Percentiles rank a stretch among this genome's conserved stretches.
phyloP scores from a whole-genome alignment of 441 rosid species.

The Omphalea diandra region DNA sequence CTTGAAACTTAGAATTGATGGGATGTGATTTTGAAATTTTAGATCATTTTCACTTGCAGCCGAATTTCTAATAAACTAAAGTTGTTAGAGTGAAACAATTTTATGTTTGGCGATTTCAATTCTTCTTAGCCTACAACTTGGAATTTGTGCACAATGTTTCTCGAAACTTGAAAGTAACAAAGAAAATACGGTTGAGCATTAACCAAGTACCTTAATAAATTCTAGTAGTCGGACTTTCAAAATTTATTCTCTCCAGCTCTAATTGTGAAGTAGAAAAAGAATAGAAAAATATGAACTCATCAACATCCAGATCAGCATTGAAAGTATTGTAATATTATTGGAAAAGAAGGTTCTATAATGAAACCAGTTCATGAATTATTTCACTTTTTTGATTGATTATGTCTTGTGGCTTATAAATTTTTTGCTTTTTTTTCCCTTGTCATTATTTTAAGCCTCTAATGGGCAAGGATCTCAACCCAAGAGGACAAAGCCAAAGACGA shows the following conservation, averaged over 20 bases:
- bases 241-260: too few relatives aligned
- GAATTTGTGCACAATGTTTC: neutral
- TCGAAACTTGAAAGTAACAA: neutral
- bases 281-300: neutral
- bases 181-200: neutral
- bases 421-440: constrained; percentile 14
- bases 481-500: constrained; percentile 44
- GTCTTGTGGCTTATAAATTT: neutral
- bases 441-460: constrained; percentile 46
- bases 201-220: neutral
- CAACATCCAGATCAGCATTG: neutral
- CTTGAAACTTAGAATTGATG: neutral
- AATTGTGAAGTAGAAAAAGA: too few relatives aligned
- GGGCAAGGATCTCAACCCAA: constrained; percentile 71
- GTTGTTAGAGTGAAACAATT: neutral
- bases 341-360: neutral
- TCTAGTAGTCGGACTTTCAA: too few relatives aligned
- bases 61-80: neutral
- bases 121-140: neutral
- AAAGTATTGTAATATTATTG: neutral
- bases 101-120: neutral
- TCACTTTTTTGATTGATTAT: constrained; percentile 1
- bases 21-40: neutral
- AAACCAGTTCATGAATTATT: neutral
- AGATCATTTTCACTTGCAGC: constrained; percentile 4